Evolutionary conservation across 495 filamentous ascomycete genomes (phyloP).

Genomic region (Aspergillus nanangensis): DNA sequence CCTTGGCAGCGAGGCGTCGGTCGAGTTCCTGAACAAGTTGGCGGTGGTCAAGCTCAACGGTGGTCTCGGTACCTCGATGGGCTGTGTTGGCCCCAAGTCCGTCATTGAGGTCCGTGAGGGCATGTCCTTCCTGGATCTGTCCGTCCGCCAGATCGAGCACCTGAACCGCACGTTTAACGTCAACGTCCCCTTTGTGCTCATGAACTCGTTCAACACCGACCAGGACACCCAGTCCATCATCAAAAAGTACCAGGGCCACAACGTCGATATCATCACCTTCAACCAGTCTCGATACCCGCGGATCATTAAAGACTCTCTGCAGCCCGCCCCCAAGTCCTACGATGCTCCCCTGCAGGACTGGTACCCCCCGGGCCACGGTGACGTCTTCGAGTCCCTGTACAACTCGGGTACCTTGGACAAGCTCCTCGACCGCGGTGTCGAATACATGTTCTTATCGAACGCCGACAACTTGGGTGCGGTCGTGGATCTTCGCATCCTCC

Average conservation of each 20-base stretch:
- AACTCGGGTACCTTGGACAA: conserved; percentile 98
- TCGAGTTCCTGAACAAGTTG: conserved; percentile 93
- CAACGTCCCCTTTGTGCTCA: conserved; percentile 97
- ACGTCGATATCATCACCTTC: conserved; percentile 99
- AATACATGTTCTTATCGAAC: conserved; percentile 98
- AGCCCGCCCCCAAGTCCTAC: conserved; percentile 88
- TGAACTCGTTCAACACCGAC: conserved; percentile 99
- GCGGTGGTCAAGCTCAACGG: conserved; percentile 99
- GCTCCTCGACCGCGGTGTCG: conserved; percentile 87
- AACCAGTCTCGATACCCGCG: conserved; percentile 98
- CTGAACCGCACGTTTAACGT: conserved; percentile 96
- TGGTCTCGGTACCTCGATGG: conserved; percentile 99
- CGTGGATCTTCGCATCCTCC: conserved; percentile 93
- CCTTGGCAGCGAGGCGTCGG: conserved; percentile 79
- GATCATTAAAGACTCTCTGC: conserved; percentile 95
- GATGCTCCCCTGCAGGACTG: conserved; percentile 90
- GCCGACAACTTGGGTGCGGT: conserved; percentile 98
- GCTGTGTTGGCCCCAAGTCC: conserved; percentile 98
- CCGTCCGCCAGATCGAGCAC: conserved; percentile 98
- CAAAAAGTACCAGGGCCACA: conserved; percentile 99
- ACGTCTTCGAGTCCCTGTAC: conserved; percentile 99
- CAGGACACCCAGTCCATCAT: conserved; percentile 98
- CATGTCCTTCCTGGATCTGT: conserved; percentile 99
- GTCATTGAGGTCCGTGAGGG: conserved; percentile 99
- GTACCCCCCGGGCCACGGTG: conserved; percentile 98